phyloP scores from a whole-genome alignment of 805 yeast genomes.

The Barnettozyma wickerhamii region DNA sequence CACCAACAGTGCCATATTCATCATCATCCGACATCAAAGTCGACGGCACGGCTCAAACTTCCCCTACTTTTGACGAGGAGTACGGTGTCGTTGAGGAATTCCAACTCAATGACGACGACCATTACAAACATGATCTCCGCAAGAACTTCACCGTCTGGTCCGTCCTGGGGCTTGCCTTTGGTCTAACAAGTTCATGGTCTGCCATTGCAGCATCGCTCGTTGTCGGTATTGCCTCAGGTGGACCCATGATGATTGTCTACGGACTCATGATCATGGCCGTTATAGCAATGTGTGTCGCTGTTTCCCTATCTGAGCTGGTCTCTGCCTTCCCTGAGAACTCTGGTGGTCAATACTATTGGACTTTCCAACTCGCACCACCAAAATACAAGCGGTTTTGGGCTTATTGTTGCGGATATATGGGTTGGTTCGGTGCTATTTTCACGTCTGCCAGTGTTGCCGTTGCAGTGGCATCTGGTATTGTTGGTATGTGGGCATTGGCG shows the following conservation, averaged over 20 bases:
- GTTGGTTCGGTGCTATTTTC: constrained; percentile 58
- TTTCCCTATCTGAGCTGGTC: constrained; percentile 46
- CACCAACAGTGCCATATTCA: background rate
- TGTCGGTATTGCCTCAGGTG: constrained; percentile 51
- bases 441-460: constrained; percentile 55
- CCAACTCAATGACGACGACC: constrained; percentile 6
- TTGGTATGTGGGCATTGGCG: constrained; percentile 39
- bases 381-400: constrained; percentile 33
- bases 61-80: background rate
- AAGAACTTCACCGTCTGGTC: constrained; percentile 38
- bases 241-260: constrained; percentile 50
- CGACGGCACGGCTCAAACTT: constrained; percentile 27
- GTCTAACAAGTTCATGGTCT: constrained; percentile 55
- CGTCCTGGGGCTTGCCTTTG: constrained; percentile 52
- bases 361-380: constrained; percentile 44
- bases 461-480: constrained; percentile 44
- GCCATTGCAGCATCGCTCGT: constrained; percentile 53
- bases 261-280: constrained; percentile 48
- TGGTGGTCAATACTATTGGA: constrained; percentile 58
- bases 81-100: background rate
- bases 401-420: constrained; percentile 52
- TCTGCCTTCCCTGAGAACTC: constrained; percentile 47
- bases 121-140: constrained; percentile 16
- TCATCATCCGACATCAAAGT: no score
- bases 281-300: constrained; percentile 42